These are phyloP conservation scores for Nannochloropsis salina DNA, from an alignment of 108 stramenopile species.

Conservation along the genomic window DNA sequence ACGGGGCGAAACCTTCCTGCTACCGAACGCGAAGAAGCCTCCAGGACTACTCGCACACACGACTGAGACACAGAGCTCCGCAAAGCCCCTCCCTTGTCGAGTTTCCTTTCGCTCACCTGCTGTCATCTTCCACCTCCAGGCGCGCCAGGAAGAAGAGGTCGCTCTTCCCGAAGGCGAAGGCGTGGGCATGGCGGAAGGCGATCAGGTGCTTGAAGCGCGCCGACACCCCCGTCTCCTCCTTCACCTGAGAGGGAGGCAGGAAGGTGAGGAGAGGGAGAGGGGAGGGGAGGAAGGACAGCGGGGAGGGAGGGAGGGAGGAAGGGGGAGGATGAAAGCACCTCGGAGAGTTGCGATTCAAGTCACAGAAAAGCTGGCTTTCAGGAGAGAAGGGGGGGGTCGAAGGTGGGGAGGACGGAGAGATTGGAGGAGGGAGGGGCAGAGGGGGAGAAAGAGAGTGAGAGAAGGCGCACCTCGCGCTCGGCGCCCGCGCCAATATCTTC, in stretches of 20 bases:
- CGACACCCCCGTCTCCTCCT: conserved; percentile 42
- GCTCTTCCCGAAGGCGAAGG: conserved; percentile 33
- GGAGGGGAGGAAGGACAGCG: neutral
- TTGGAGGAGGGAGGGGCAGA: neutral
- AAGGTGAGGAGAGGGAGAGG: neutral
- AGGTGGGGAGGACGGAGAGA: neutral
- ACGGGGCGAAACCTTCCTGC: too few species aligned
- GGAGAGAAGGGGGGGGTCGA: neutral
- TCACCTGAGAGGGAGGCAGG: neutral
- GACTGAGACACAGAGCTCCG: too few species aligned
- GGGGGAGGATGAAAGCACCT: too few species aligned
- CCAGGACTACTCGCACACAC: too few species aligned
- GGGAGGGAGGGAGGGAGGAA: neutral
- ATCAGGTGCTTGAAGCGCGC: conserved; percentile 30
- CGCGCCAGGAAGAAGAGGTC: conserved; percentile 37
- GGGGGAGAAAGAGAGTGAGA: neutral
- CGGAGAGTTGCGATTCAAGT: too few species aligned
- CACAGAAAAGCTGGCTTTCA: neutral
- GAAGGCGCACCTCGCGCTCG: conserved; percentile 34
- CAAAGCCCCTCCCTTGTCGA: neutral
- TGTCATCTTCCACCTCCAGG: conserved; percentile 25
- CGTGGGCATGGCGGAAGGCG: conserved; percentile 41
- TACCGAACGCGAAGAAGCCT: too few species aligned
- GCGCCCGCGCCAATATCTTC: conserved; percentile 38
- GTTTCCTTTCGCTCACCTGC: neutral